Percentiles rank a stretch among this genome's conserved stretches.
Conservation (phyloP, 2,329 filamentous ascomycete genomes). For the Colletotrichum scovillei region DNA sequence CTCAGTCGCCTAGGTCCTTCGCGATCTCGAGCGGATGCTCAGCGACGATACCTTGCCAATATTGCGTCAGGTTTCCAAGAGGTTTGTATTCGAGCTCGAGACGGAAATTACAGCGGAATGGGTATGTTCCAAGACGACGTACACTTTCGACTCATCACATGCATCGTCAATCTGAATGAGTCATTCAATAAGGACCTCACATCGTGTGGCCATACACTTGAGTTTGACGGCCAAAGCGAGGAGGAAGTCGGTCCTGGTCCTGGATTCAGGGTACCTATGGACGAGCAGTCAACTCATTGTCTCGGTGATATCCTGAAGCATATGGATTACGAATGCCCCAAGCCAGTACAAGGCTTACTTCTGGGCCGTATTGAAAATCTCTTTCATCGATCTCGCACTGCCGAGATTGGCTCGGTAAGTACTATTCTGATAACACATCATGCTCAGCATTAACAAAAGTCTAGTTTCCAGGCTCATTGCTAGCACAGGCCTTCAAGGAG, state of each 20-base stretch:
- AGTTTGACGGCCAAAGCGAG: conserved; percentile 23
- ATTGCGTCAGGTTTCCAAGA: conserved; percentile 47
- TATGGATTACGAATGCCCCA: conserved; percentile 37
- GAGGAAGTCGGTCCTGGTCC: background rate
- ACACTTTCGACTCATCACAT: conserved; percentile 50
- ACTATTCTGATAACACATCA: background rate
- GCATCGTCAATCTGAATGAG: conserved; percentile 51
- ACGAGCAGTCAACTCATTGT: conserved; percentile 34
- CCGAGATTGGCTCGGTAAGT: conserved; percentile 63
- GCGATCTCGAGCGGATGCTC: conserved; percentile 40
- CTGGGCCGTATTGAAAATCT: conserved; percentile 37
- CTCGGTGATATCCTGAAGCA: conserved; percentile 43
- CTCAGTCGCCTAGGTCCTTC: conserved; percentile 47
- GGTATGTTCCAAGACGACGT: conserved; percentile 42
- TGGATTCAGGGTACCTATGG: conserved; percentile 15
- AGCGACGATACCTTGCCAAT: conserved; percentile 48
- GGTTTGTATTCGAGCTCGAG: conserved; percentile 44
- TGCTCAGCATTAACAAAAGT: background rate
- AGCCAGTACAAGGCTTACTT: conserved; percentile 46
- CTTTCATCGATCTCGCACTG: conserved; percentile 59
- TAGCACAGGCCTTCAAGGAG: conserved; percentile 60
- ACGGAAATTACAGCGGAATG: conserved; percentile 48
- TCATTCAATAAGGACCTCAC: conserved; percentile 45
- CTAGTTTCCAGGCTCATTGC: conserved; percentile 51
- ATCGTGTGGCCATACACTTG: conserved; percentile 36